Evolutionary conservation across 306 rosid genomes (phyloP).

Genomic region (Vigna radiata): DNA sequence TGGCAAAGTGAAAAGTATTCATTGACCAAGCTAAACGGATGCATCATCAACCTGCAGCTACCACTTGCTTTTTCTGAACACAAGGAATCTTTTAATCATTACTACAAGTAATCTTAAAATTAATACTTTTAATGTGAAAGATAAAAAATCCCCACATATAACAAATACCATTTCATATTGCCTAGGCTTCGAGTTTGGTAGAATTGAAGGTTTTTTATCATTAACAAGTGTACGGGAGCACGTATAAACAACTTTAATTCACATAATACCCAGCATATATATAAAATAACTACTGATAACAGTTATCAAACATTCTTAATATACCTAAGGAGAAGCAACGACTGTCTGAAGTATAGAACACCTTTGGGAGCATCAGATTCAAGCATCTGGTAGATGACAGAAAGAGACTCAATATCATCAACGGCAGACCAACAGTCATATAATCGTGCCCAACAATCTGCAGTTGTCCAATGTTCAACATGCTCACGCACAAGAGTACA

Average conservation of each 20-base stretch:
- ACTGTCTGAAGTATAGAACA: constrained; percentile 90
- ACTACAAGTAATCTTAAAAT: not conserved
- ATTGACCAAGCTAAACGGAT: too few species aligned
- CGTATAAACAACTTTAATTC: not conserved
- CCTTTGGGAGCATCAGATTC: constrained; percentile 91
- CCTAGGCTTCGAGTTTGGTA: constrained; percentile 4
- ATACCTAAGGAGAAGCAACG: constrained; percentile 94
- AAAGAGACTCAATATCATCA: constrained; percentile 89
- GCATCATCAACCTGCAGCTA: not conserved
- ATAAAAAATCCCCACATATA: not conserved
- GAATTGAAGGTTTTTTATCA: not conserved
- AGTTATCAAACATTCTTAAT: constrained; percentile 17
- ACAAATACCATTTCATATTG: not conserved
- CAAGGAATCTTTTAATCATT: not conserved
- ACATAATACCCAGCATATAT: not conserved
- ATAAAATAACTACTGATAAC: too few species aligned
- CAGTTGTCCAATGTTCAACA: constrained; percentile 88
- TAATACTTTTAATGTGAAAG: too few species aligned
- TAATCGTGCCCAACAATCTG: constrained; percentile 89
- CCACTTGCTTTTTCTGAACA: not conserved
- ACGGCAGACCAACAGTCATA: constrained; percentile 95
- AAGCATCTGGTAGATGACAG: constrained; percentile 94
- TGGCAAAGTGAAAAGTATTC: not conserved
- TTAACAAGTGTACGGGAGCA: not conserved
- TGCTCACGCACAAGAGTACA: constrained; percentile 88